Evolutionary conservation across 192 early-diverging fungal species (phyloP), one percentile per base, ranked within the genome.

Genomic region (Gaertneriomyces semiglobifer): DNA sequence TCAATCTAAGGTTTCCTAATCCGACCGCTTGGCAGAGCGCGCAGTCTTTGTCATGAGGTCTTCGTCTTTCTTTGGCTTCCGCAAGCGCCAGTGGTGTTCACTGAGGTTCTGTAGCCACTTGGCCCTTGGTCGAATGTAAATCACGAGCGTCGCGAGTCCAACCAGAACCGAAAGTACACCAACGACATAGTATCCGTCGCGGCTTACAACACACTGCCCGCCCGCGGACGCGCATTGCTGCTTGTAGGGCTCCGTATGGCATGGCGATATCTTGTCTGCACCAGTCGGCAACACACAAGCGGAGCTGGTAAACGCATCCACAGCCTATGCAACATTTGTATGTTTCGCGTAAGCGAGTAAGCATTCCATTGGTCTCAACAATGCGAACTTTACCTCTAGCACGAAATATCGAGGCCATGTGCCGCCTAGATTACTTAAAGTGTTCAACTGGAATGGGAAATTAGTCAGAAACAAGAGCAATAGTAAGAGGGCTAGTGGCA

Each of bases 331-430:
- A 39, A 60, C 16, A 60, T 16, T 12, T 60, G 52, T 58, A 4
- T 44, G 2, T 20, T 10, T 33, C 11, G 44, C n/a, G 9, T 33
- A 41, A 45, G n/a, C 45, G 1, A 61, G 10, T 2, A 4, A 61
- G 42, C 39, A 1, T 14, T n/a, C 9, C n/a, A 45, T 1, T 20
- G 10, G 33, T 12, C 16, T 8, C 39, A 33, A 33, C 1, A 33
- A 41, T 10, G 9, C 12, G 12, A 7, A 10, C 14, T n/a, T 61
- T 64, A 64, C 65, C 47, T 70, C 84, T 58, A 98, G 81, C 12
- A 98, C 87, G 82, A 97, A 94, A 77, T 88, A 96, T 25, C 89
- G 85, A 0, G 94, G 92, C 96, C 93, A 97, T 6, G 94, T 98
- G 38, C 96, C 96, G 50, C 95, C 96, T 73, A 98, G 90, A 75